phyloP scores from a whole-genome alignment of 768 basidiomycete species.

The Tulasnella sp. region DNA sequence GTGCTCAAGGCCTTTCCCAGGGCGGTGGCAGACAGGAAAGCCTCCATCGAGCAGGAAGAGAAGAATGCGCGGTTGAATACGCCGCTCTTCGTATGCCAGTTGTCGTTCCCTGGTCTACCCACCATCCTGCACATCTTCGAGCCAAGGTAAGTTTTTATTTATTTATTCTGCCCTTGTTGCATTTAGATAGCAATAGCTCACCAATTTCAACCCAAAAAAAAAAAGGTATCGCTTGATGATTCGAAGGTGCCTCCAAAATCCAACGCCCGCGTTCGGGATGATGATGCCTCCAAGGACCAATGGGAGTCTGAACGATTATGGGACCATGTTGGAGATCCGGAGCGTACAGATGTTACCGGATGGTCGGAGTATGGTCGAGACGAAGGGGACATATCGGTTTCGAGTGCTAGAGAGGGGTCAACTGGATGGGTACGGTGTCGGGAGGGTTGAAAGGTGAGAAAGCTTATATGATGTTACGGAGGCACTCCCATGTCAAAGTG shows the following conservation, averaged over 20 bases:
- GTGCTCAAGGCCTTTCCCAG: slow-evolving; percentile 61
- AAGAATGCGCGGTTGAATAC: slow-evolving; percentile 70
- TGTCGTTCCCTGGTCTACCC: slow-evolving; percentile 85
- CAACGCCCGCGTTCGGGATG: slow-evolving; percentile 83
- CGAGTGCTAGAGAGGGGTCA: slow-evolving; percentile 72
- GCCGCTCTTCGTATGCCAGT: slow-evolving; percentile 82
- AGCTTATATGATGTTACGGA: no score
- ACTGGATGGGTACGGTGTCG: slow-evolving; percentile 85
- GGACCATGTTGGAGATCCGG: slow-evolving; percentile 86
- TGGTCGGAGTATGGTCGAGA: slow-evolving; percentile 78
- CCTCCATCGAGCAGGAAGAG: slow-evolving; percentile 61
- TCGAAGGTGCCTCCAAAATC: slow-evolving; percentile 76
- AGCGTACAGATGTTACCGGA: slow-evolving; percentile 80
- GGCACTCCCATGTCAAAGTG: no score
- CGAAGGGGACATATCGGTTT: slow-evolving; percentile 65
- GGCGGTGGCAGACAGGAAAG: slow-evolving; percentile 51
- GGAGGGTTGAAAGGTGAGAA: slow-evolving; percentile 51
- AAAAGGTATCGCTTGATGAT: slow-evolving; percentile 89
- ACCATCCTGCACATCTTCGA: slow-evolving; percentile 89
- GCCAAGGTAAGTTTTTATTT: slow-evolving; percentile 43
- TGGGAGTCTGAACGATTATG: slow-evolving; percentile 54
- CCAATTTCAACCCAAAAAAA: slow-evolving; percentile 26
- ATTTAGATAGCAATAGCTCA: not conserved
- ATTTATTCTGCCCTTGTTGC: not conserved
- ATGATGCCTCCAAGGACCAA: slow-evolving; percentile 52